A percentile compares a stretch with the other conserved stretches of the same genome.
These are phyloP conservation scores for Teunomyces panamensis DNA, from an alignment of 805 yeast species.

Conservation along the genomic window DNA sequence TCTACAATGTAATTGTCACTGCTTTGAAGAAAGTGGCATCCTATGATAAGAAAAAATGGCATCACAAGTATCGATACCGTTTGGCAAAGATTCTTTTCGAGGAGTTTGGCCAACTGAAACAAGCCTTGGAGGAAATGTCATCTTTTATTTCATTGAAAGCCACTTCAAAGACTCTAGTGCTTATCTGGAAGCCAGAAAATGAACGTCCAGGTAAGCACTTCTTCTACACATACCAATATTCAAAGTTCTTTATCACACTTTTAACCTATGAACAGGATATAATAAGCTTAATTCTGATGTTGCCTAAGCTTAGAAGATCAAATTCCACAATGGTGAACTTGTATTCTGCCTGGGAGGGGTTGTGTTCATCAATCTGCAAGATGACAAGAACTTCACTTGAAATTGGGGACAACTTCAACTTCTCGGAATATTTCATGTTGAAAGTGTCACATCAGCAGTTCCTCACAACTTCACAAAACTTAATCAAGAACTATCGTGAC, in stretches of 20 bases:
- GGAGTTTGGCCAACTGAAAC: slow-evolving; percentile 48
- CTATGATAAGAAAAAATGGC: slow-evolving; percentile 85
- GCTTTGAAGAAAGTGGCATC: slow-evolving; percentile 47
- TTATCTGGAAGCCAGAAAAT: slow-evolving; percentile 89
- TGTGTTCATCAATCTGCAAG: slow-evolving; percentile 51
- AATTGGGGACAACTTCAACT: slow-evolving; percentile 36
- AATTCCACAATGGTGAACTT: slow-evolving; percentile 73
- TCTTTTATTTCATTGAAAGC: slow-evolving; percentile 63
- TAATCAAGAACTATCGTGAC: slow-evolving; percentile 21
- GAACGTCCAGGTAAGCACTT: slow-evolving; percentile 95
- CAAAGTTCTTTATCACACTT: slow-evolving; percentile 58
- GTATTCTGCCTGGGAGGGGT: slow-evolving; percentile 61
- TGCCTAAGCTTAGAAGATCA: slow-evolving; percentile 73
- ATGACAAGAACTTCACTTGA: slow-evolving; percentile 45
- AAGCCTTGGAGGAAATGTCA: slow-evolving; percentile 65
- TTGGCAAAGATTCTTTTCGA: slow-evolving; percentile 61
- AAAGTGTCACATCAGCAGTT: slow-evolving; percentile 45
- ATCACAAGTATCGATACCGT: slow-evolving; percentile 77
- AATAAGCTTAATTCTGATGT: slow-evolving; percentile 54
- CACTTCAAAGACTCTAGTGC: slow-evolving; percentile 66
- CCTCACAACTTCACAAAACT: slow-evolving; percentile 30
- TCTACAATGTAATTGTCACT: slow-evolving; percentile 40
- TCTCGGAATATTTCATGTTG: slow-evolving; percentile 51
- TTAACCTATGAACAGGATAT: slow-evolving; percentile 54
- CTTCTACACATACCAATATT: slow-evolving; percentile 68